Evolutionary conservation across 768 basidiomycete species (phyloP).

Genomic region (Kwoniella sp.): DNA sequence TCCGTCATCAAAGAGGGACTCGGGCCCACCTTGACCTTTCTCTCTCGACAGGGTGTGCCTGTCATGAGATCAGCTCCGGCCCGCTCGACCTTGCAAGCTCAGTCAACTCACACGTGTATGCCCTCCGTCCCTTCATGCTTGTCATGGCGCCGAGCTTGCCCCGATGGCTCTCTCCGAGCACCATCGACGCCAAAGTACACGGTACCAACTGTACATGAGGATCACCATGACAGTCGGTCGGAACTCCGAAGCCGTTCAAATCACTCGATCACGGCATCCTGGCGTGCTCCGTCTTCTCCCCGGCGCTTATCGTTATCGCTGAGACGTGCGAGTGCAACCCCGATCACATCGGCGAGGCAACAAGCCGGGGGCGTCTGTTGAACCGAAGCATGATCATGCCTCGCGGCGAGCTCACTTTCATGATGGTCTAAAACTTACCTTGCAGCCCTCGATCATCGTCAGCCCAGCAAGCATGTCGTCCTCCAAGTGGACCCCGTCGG

Average conservation of each 20-base stretch:
- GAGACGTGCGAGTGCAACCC: too few relatives aligned
- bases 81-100: neutral
- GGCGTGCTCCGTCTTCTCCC: too few relatives aligned
- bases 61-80: neutral
- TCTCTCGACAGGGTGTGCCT: conserved; percentile 9
- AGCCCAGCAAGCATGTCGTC: neutral
- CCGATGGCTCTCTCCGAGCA: too few relatives aligned
- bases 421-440: neutral
- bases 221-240: too few relatives aligned
- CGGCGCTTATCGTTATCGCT: too few relatives aligned
- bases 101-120: conserved; percentile 7
- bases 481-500: conserved; percentile 6
- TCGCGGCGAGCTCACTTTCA: neutral
- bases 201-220: too few relatives aligned
- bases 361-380: too few relatives aligned
- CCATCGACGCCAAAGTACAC: too few relatives aligned
- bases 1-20: neutral
- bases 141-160: neutral
- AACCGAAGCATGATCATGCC: too few relatives aligned
- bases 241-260: too few relatives aligned
- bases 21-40: conserved; percentile 8
- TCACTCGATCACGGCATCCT: too few relatives aligned
- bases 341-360: neutral
- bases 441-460: neutral
- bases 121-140: conserved; percentile 6